phyloP scores from a whole-genome alignment of 768 basidiomycete genomes.

The Pulveroboletus sp. region DNA sequence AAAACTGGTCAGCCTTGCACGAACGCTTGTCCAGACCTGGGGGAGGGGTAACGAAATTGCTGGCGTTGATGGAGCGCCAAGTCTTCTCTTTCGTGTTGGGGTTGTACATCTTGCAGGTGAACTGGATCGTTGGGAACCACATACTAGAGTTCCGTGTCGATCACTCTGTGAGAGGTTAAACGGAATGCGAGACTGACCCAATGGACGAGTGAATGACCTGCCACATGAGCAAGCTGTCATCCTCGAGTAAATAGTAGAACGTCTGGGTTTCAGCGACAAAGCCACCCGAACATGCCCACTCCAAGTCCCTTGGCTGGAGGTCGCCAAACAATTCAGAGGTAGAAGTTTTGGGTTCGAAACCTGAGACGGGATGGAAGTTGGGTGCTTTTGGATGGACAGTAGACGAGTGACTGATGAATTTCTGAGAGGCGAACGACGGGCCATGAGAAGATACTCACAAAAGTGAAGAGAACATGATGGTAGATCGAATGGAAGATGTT shows the following conservation, averaged over 20 bases:
- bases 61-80: slow-evolving; percentile 87
- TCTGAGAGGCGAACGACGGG: slow-evolving; percentile 11
- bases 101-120: slow-evolving; percentile 85
- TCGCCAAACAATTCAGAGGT: slow-evolving; percentile 67
- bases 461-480: slow-evolving; percentile 80
- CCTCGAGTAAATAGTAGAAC: slow-evolving; percentile 78
- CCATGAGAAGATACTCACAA: slow-evolving; percentile 51
- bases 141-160: slow-evolving; percentile 44
- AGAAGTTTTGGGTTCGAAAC: slow-evolving; percentile 38
- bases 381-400: slow-evolving; percentile 62
- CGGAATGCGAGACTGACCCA: slow-evolving; percentile 54
- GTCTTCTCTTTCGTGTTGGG: slow-evolving; percentile 64
- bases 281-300: slow-evolving; percentile 79
- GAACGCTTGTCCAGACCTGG: slow-evolving; percentile 81
- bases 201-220: slow-evolving; percentile 87
- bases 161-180: slow-evolving; percentile 1
- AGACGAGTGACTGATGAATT: slow-evolving; percentile 43
- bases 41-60: slow-evolving; percentile 73
- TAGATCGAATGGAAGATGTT: slow-evolving; percentile 19
- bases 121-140: slow-evolving; percentile 93
- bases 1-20: slow-evolving; percentile 79
- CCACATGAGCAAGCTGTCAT: slow-evolving; percentile 74
- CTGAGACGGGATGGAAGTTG: slow-evolving; percentile 80
- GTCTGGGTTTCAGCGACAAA: slow-evolving; percentile 89
- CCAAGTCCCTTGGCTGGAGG: slow-evolving; percentile 67